Evolutionary conservation across 768 basidiomycete genomes (phyloP), one percentile per base, ranked within the genome.

Genomic region (Clitopilus passeckerianus): DNA sequence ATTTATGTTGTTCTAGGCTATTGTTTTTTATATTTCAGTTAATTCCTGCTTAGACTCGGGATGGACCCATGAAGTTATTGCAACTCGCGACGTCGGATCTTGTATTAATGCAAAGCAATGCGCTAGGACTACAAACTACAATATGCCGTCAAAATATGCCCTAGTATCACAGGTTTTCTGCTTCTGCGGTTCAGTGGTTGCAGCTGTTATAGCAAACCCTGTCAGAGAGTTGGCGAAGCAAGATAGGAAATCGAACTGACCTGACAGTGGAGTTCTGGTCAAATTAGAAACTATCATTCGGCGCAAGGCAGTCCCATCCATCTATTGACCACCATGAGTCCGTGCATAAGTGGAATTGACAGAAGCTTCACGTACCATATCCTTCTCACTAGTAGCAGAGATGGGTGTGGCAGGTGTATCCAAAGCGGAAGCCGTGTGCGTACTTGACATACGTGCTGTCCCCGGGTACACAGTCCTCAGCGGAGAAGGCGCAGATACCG

Each of bases 211-310:
- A 22, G 24, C 5, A 43, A 18, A 15, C n/a, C 56, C 30, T 59
- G 27, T 10, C 18, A 54, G 27, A 22, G n/a, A n/a, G 58, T 52
- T 35, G 2, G 41, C 12, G 8, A 44, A 6, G 33, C 35, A 22
- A 18, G 16, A 8, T 20, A 57, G 27, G 2, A 12, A 34, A 12
- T 10, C 1, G 54, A 6, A 55, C 58, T 15, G 30, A 65, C 64
- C 63, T 56, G 65, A 64, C 14, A 56, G 46, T 12, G 65, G 61
- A 18, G 37, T 46, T 27, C 61, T 60, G 18, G 69, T 66, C 22
- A 77, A 61, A 46, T 70, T 77, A 22, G 70, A 73, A 41, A 74
- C 70, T 27, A 77, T 74, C 70, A 72, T 74, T 50, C 71, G 67
- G 53, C 76, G 67, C 35, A 77, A 66, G 27, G 66, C 62, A 4